These are phyloP conservation scores for Apiotrichum gracile DNA, from an alignment of 1,284 basidiomycete genomes.

Conservation along the genomic window DNA sequence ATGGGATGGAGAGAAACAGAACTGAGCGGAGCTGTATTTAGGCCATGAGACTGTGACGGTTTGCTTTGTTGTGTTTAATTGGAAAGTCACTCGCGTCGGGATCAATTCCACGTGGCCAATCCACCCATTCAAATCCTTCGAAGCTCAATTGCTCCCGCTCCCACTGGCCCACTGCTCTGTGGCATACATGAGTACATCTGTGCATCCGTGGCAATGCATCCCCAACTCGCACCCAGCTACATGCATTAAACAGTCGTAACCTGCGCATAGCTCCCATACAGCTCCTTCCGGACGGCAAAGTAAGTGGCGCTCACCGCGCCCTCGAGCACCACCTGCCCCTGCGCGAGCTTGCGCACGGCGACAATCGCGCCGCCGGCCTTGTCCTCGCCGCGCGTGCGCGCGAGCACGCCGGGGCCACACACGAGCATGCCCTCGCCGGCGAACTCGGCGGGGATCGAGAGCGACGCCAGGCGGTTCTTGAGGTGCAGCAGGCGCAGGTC, in stretches of 20 bases:
- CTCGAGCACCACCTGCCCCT: conserved; percentile 78
- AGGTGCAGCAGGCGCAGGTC: conserved; percentile 84
- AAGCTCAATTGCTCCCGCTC: no score
- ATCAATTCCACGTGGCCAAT: not conserved
- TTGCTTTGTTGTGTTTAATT: not conserved
- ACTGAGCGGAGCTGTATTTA: not conserved
- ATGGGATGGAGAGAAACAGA: not conserved
- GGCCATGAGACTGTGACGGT: not conserved
- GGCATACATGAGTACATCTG: no score
- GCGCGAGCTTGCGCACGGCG: conserved; percentile 76
- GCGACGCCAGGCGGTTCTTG: conserved; percentile 64
- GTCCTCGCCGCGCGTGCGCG: conserved; percentile 50
- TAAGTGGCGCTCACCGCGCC: conserved; percentile 83
- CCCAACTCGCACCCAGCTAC: no score
- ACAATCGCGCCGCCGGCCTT: conserved; percentile 65
- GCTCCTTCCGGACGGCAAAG: conserved; percentile 75
- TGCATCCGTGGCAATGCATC: no score
- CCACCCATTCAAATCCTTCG: no score
- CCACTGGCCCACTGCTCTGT: no score
- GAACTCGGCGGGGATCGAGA: conserved; percentile 81
- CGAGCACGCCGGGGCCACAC: conserved; percentile 57
- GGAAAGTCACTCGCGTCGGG: not conserved
- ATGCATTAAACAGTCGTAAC: conserved; percentile 51
- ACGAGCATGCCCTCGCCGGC: conserved; percentile 92
- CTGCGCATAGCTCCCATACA: conserved; percentile 81